These are phyloP conservation scores for Fistulinella prunicolor DNA, from an alignment of 768 basidiomycete species.

Conservation along the genomic window DNA sequence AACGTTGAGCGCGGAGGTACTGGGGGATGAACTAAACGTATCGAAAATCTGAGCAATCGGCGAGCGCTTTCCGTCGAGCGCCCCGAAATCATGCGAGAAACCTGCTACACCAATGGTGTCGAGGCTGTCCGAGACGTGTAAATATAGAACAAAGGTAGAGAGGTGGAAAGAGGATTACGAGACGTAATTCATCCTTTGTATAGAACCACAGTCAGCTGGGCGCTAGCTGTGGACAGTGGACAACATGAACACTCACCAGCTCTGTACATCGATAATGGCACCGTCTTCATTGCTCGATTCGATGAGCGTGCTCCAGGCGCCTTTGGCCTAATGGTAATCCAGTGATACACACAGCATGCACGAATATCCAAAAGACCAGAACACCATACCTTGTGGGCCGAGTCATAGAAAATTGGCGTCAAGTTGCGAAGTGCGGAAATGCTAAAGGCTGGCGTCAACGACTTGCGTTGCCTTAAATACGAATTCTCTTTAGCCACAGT, in stretches of 20 bases:
- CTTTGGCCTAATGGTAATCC: constrained; percentile 21
- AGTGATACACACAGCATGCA: neutral
- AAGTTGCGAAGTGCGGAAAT: too few species aligned
- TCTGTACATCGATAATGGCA: constrained; percentile 38
- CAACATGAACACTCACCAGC: constrained; percentile 28
- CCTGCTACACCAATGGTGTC: constrained; percentile 61
- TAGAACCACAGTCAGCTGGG: too few species aligned
- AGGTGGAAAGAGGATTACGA: constrained; percentile 22
- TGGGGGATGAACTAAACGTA: constrained; percentile 24
- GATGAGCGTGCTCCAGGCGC: constrained; percentile 30
- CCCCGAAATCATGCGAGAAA: constrained; percentile 57
- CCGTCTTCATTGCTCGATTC: constrained; percentile 17
- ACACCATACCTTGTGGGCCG: constrained; percentile 25
- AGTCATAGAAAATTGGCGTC: too few species aligned
- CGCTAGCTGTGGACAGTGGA: too few species aligned
- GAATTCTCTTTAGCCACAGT: neutral
- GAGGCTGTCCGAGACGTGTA: constrained; percentile 34
- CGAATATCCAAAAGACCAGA: neutral
- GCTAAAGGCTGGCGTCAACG: too few species aligned
- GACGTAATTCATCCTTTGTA: constrained; percentile 33
- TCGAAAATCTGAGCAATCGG: constrained; percentile 42
- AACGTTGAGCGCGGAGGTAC: constrained; percentile 25
- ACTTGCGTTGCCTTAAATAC: constrained; percentile 21
- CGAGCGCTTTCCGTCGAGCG: constrained; percentile 48
- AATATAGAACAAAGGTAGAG: neutral